phyloP scores from a whole-genome alignment of 768 basidiomycete species.

The Rubroboletus satanas region DNA sequence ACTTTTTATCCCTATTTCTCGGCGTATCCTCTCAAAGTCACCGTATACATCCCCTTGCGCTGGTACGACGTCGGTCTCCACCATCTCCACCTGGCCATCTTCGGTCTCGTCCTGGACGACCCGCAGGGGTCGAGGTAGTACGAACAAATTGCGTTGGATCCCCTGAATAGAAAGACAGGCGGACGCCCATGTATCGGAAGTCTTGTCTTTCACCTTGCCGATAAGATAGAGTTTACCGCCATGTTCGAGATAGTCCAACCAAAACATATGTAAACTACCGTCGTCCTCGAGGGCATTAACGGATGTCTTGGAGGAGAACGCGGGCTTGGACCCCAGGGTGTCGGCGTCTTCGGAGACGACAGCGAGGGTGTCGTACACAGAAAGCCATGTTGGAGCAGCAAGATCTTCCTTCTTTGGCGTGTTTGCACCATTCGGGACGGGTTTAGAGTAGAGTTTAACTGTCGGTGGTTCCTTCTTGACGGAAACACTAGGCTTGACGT shows the following conservation, averaged over 20 bases:
- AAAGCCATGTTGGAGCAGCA: slow-evolving; percentile 60
- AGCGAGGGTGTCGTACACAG: slow-evolving; percentile 67
- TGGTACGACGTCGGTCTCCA: slow-evolving; percentile 75
- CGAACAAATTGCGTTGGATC: slow-evolving; percentile 86
- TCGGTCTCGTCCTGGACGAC: slow-evolving; percentile 38
- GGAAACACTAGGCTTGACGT: slow-evolving; percentile 39
- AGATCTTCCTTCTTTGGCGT: slow-evolving; percentile 45
- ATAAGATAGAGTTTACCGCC: slow-evolving; percentile 83
- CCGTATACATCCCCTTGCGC: slow-evolving; percentile 65
- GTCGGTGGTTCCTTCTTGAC: slow-evolving; percentile 18
- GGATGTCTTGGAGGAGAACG: slow-evolving; percentile 38
- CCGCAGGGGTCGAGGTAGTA: slow-evolving; percentile 71
- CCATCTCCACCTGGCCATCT: slow-evolving; percentile 33
- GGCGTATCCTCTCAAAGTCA: slow-evolving; percentile 80
- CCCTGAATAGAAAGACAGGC: slow-evolving; percentile 84
- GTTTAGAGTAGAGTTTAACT: slow-evolving; percentile 15
- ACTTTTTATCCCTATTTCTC: slow-evolving; percentile 64
- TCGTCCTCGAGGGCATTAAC: slow-evolving; percentile 73
- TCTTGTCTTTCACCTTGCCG: slow-evolving; percentile 86
- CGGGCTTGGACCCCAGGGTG: slow-evolving; percentile 43
- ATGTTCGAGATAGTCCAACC: slow-evolving; percentile 91
- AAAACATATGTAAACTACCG: slow-evolving; percentile 86
- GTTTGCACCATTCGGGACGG: not conserved
- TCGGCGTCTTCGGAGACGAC: slow-evolving; percentile 63
- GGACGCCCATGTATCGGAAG: slow-evolving; percentile 62